These are phyloP conservation scores for Bigelowiella natans DNA, from an alignment of 78 protist species.

Conservation along the genomic window DNA sequence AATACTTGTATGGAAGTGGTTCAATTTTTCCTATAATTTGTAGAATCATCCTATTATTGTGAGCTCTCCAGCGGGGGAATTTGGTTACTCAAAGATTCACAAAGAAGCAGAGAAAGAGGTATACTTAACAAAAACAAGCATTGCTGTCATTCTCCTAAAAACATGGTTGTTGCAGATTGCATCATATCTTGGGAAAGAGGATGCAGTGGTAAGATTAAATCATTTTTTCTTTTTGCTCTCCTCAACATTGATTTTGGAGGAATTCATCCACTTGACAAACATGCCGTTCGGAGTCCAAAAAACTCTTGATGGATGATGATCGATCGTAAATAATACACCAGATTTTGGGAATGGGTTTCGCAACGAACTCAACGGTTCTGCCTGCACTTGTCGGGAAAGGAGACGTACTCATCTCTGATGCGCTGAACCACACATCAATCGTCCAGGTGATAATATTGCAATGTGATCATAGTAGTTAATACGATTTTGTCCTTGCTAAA, in stretches of 20 bases:
- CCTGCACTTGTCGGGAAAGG: slow-evolving; percentile 74
- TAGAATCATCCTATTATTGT: not conserved
- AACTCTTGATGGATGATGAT: slow-evolving; percentile 69
- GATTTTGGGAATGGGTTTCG: slow-evolving; percentile 92
- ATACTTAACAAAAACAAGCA: not conserved
- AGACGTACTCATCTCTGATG: slow-evolving; percentile 71
- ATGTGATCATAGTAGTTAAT: slow-evolving; percentile 26
- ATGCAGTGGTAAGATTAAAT: slow-evolving; percentile 52
- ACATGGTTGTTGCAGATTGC: slow-evolving; percentile 51
- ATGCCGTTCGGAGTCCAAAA: slow-evolving; percentile 56
- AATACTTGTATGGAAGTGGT: not conserved
- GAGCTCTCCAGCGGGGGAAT: not conserved
- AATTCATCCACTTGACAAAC: slow-evolving; percentile 1
- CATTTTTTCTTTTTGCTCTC: not conserved
- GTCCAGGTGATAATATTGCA: too few species aligned
- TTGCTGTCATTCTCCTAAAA: not conserved
- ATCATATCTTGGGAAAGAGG: slow-evolving; percentile 68
- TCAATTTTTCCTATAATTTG: not conserved
- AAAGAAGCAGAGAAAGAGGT: not conserved
- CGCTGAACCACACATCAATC: not conserved
- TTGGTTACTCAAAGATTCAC: not conserved
- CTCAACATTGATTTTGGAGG: not conserved
- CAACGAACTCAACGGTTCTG: slow-evolving; percentile 87
- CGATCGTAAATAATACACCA: slow-evolving; percentile 65
- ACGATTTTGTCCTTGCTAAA: not conserved